Conservation (phyloP, 2,329 filamentous ascomycete species). For the Talaromyces sp. region DNA sequence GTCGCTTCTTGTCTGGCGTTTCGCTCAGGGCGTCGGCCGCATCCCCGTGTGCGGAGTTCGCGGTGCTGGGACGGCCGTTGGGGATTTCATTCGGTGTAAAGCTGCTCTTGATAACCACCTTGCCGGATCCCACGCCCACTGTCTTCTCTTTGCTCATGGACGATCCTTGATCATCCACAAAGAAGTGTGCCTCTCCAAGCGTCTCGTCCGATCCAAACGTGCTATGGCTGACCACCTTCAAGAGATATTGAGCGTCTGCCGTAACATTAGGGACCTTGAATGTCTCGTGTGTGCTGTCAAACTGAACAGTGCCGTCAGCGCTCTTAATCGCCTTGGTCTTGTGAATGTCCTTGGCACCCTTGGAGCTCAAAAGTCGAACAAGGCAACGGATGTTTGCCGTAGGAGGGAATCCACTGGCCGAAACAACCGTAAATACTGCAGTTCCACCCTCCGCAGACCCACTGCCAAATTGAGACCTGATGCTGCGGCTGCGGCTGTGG, state of each 20-base stretch:
- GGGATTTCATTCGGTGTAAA: constrained; percentile 54
- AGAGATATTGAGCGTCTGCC: constrained; percentile 78
- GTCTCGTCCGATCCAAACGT: constrained; percentile 78
- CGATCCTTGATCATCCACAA: constrained; percentile 73
- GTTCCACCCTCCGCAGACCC: constrained; percentile 58
- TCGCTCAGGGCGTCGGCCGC: constrained; percentile 22
- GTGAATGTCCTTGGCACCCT: constrained; percentile 69
- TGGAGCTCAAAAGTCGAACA: constrained; percentile 62
- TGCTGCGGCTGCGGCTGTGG: constrained; percentile 45
- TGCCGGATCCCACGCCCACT: constrained; percentile 67
- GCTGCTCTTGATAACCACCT: constrained; percentile 66
- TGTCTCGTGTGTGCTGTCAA: constrained; percentile 60
- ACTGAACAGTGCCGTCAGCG: constrained; percentile 56
- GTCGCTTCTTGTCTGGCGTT: constrained; percentile 38
- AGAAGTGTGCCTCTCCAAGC: constrained; percentile 81
- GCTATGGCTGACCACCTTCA: constrained; percentile 79
- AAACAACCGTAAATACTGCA: constrained; percentile 74
- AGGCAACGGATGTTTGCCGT: constrained; percentile 73
- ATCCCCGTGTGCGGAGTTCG: constrained; percentile 26
- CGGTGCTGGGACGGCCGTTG: constrained; percentile 30
- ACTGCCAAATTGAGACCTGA: constrained; percentile 44
- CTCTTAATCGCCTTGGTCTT: constrained; percentile 91
- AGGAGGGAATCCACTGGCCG: constrained; percentile 70
- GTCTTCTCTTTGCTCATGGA: constrained; percentile 64
- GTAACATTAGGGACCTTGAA: constrained; percentile 69